phyloP scores from a whole-genome alignment of 2,329 filamentous ascomycete genomes.

The Aspergillus ustus region DNA sequence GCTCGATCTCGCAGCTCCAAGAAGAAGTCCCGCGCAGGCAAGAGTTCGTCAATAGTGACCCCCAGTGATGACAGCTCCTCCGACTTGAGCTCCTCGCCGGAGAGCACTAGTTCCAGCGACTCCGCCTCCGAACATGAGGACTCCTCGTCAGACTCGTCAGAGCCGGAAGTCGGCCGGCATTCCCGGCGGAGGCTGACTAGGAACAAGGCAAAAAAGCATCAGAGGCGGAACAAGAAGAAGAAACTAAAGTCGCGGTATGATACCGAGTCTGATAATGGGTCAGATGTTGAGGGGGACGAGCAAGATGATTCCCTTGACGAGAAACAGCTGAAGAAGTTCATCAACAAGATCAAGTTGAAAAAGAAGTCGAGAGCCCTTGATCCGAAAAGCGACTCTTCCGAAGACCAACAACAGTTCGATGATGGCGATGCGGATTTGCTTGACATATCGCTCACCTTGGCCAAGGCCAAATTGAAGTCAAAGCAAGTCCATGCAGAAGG shows the following conservation, averaged over 20 bases:
- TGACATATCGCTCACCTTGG: conserved; percentile 28
- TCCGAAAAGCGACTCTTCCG: conserved; percentile 33
- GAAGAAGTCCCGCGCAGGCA: conserved; percentile 31
- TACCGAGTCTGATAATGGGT: conserved; percentile 32
- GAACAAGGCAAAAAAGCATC: conserved; percentile 38
- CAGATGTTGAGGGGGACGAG: conserved; percentile 31
- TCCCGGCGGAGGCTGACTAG: conserved; percentile 44
- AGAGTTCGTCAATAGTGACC: conserved; percentile 24
- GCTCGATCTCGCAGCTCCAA: conserved; percentile 24
- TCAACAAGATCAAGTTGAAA: conserved; percentile 36
- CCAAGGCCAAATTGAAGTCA: conserved; percentile 29
- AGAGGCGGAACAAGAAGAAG: conserved; percentile 38
- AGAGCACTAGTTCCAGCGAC: conserved; percentile 28
- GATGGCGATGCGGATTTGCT: conserved; percentile 35
- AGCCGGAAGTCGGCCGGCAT: conserved; percentile 32
- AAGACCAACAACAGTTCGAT: conserved; percentile 36
- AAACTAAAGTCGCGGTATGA: conserved; percentile 41
- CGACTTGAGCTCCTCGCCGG: conserved; percentile 24
- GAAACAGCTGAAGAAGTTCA: conserved; percentile 36
- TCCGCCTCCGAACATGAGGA: conserved; percentile 22
- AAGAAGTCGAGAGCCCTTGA: conserved; percentile 40
- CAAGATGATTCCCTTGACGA: conserved; percentile 36
- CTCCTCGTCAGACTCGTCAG: conserved; percentile 21
- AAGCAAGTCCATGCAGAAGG: conserved; percentile 24
- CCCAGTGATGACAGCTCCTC: conserved; percentile 30